Evolutionary conservation across 345 rosid genomes (phyloP).

Genomic region (Geranium rotundifolium): DNA sequence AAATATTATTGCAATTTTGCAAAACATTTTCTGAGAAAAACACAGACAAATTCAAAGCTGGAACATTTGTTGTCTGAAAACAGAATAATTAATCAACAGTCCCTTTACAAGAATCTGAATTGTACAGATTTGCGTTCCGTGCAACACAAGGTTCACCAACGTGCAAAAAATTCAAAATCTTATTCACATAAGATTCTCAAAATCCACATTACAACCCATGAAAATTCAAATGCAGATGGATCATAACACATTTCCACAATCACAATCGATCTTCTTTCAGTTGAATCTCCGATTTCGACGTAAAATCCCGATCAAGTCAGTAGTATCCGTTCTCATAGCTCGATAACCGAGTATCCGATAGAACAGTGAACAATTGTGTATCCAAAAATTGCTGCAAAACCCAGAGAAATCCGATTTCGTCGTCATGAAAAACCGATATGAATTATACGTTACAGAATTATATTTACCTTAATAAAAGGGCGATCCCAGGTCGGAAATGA

Average conservation of each 20-base stretch:
- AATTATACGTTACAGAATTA: neutral
- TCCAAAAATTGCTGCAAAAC: slow-evolving; percentile 62
- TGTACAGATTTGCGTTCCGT: neutral
- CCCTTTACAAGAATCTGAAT: neutral
- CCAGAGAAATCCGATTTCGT: neutral
- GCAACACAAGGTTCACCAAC: neutral
- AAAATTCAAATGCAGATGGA: too few species aligned
- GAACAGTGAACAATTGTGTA: slow-evolving; percentile 66
- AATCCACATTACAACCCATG: too few species aligned
- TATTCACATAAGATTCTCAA: too few species aligned
- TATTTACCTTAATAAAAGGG: slow-evolving; percentile 65
- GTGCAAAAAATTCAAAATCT: too few species aligned
- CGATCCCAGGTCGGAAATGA: slow-evolving; percentile 72
- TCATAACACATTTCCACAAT: too few species aligned
- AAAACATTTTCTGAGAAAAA: too few species aligned
- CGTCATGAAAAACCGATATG: neutral
- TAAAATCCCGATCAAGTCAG: slow-evolving; percentile 12
- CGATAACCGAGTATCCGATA: slow-evolving; percentile 60
- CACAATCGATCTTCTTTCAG: neutral
- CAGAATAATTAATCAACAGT: too few species aligned
- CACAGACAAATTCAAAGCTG: too few species aligned
- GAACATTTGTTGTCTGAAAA: too few species aligned
- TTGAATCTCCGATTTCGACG: neutral
- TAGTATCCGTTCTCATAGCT: slow-evolving; percentile 50
- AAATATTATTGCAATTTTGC: too few species aligned